A percentile compares a stretch with the other conserved stretches of the same genome.
Conservation (phyloP, 768 basidiomycete species). For the Trametes maxima region DNA sequence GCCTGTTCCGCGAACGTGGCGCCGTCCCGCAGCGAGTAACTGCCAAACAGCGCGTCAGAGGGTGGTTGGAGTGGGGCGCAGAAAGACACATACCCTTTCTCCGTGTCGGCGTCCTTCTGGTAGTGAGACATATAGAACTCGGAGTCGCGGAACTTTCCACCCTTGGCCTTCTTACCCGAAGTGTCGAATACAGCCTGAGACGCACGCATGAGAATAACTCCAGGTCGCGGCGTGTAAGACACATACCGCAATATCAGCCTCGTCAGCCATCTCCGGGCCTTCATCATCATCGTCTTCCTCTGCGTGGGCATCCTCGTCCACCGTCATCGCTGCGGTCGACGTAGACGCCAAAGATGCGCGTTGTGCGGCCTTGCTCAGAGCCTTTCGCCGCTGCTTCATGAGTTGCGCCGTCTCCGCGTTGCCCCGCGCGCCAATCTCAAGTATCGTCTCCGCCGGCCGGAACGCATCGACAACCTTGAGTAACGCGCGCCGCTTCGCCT, state of each 20-base stretch:
- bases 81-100: slow-evolving; percentile 73
- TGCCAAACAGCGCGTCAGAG: slow-evolving; percentile 32
- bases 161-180: slow-evolving; percentile 40
- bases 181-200: slow-evolving; percentile 68
- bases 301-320: slow-evolving; percentile 37
- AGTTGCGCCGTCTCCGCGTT: slow-evolving; percentile 60
- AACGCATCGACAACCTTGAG: slow-evolving; percentile 80
- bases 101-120: slow-evolving; percentile 83
- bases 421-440: slow-evolving; percentile 83
- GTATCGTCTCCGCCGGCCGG: slow-evolving; percentile 84
- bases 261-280: slow-evolving; percentile 72
- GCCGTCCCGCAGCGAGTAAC: slow-evolving; percentile 89
- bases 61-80: not conserved
- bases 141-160: slow-evolving; percentile 63
- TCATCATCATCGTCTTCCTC: slow-evolving; percentile 32
- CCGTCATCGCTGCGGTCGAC: slow-evolving; percentile 34
- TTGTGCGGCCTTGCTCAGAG: slow-evolving; percentile 64
- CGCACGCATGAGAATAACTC: slow-evolving; percentile 2
- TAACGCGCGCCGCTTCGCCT: slow-evolving; percentile 63
- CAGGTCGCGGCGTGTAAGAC: not conserved
- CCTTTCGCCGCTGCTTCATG: slow-evolving; percentile 88
- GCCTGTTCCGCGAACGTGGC: slow-evolving; percentile 89
- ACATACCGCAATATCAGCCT: slow-evolving; percentile 73
- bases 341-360: slow-evolving; percentile 44
- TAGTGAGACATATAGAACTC: slow-evolving; percentile 93